These are phyloP conservation scores for Eucalyptus melliodora DNA, from an alignment of 345 rosid genomes.

Conservation along the genomic window DNA sequence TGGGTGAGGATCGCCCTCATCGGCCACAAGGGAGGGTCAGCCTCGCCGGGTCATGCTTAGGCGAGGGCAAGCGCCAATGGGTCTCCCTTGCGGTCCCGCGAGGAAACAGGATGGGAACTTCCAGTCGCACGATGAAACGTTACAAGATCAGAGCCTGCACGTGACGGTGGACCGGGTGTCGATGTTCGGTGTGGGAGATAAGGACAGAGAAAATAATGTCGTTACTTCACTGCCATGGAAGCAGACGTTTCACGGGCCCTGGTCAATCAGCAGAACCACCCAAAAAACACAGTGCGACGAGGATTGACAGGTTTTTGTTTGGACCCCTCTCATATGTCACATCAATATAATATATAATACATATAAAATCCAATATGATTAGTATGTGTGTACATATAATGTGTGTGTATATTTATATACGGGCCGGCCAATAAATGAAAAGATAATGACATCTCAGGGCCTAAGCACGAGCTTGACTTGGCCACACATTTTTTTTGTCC, in stretches of 20 bases:
- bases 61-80: too few relatives aligned
- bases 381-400: too few relatives aligned
- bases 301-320: neutral
- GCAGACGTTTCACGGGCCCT: neutral
- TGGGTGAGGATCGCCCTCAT: too few relatives aligned
- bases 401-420: neutral
- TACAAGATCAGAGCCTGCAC: neutral
- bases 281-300: neutral
- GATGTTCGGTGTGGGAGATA: neutral
- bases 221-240: neutral
- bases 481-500: neutral
- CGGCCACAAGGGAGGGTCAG: too few relatives aligned
- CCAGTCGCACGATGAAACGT: neutral
- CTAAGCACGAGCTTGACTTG: neutral
- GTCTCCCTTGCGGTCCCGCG: too few relatives aligned
- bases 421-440: neutral
- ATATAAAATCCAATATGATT: neutral
- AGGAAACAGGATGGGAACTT: neutral
- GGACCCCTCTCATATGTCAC: neutral
- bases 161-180: neutral
- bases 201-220: neutral
- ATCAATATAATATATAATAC: too few relatives aligned
- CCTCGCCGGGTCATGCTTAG: too few relatives aligned
- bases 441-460: neutral
- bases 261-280: neutral